Evolutionary conservation across 1,139 yeast genomes (phyloP).

Genomic region (Saccharomyces hybrid): DNA sequence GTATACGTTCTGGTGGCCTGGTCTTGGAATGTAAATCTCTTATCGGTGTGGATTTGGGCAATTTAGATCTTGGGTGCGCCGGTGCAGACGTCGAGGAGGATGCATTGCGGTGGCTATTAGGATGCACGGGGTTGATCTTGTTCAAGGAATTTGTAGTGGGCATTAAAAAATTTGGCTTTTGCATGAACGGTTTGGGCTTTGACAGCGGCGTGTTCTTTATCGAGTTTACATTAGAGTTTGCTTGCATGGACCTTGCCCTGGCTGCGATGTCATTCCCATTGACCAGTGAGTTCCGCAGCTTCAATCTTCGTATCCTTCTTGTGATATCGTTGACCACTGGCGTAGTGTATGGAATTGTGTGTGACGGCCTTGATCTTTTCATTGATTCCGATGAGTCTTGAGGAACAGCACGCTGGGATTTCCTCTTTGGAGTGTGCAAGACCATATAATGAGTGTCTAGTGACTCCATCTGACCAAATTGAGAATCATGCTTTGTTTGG

Average conservation of each 20-base stretch:
- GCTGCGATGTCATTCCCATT: conserved; percentile 4
- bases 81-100: neutral
- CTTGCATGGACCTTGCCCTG: conserved; percentile 2
- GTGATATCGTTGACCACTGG: conserved; percentile 23
- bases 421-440: conserved; percentile 9
- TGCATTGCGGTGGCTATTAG: neutral
- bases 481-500: conserved; percentile 19
- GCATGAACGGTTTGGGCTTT: conserved; percentile 11
- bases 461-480: conserved; percentile 31
- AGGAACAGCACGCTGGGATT: conserved; percentile 6
- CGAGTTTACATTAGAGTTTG: conserved; percentile 6
- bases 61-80: neutral
- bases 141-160: conserved; percentile 18
- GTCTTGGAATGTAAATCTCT: neutral
- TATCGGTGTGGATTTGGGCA: neutral
- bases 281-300: conserved; percentile 14
- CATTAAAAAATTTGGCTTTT: conserved; percentile 14
- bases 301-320: conserved; percentile 21
- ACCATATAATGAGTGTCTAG: conserved; percentile 31
- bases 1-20: neutral
- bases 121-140: conserved; percentile 6
- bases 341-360: conserved; percentile 6
- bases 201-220: conserved; percentile 16
- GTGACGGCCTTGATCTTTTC: conserved; percentile 5
- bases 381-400: conserved; percentile 6